phyloP scores from a whole-genome alignment of 2,329 filamentous ascomycete species.

The Penicillium sp. region DNA sequence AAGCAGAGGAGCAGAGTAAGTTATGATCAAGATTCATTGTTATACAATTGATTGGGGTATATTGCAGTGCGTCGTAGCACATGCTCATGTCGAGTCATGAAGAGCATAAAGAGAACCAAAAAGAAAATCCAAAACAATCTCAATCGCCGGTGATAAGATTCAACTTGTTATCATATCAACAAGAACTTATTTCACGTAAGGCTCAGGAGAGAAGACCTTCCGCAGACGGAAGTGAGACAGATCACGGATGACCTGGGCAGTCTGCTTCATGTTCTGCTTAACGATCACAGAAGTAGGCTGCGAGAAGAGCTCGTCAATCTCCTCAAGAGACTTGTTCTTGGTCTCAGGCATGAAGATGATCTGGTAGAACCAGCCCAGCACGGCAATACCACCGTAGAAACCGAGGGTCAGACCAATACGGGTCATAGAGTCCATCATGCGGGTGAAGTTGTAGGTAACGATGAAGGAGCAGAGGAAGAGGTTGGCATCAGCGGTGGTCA shows the following conservation, averaged over 20 bases:
- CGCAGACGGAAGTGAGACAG: slow-evolving; percentile 45
- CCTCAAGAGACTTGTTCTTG: slow-evolving; percentile 68
- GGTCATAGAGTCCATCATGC: slow-evolving; percentile 68
- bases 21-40: background rate
- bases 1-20: background rate
- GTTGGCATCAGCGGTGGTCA: slow-evolving; percentile 68
- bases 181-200: slow-evolving; percentile 8
- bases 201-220: slow-evolving; percentile 47
- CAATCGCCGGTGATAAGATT: background rate
- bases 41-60: slow-evolving; percentile 9
- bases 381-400: slow-evolving; percentile 73
- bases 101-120: background rate
- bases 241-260: slow-evolving; percentile 47
- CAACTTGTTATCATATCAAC: background rate
- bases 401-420: slow-evolving; percentile 66
- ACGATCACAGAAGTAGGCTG: slow-evolving; percentile 65
- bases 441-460: slow-evolving; percentile 73
- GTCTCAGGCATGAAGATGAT: slow-evolving; percentile 75
- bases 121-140: background rate
- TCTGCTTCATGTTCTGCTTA: slow-evolving; percentile 54
- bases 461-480: slow-evolving; percentile 72
- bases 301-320: slow-evolving; percentile 68
- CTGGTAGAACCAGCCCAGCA: slow-evolving; percentile 70
- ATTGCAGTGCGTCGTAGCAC: slow-evolving; percentile 6
- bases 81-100: slow-evolving; percentile 6